Evolutionary conservation across 768 basidiomycete species (phyloP), one percentile per base, ranked within the genome.

Genomic region (Nidula microcarpa): DNA sequence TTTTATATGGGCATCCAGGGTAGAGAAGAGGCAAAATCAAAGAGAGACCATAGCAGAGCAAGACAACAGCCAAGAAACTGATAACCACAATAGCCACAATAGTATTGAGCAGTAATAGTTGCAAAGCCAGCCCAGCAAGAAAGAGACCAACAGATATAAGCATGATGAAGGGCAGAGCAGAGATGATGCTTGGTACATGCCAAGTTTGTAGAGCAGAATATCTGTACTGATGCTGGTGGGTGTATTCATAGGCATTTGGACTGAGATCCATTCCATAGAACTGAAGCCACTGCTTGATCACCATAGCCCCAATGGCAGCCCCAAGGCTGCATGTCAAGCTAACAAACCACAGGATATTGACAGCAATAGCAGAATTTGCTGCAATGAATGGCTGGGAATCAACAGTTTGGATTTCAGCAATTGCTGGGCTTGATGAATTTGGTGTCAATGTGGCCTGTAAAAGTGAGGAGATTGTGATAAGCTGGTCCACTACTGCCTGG

Each of bases 221-320:
- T 32, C 60, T 50, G 39, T 54, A 57, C 47, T 62, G 62, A 18
- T 58, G 53, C 18, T 59, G 55, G 39, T 55, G 53, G 16, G 60
- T 55, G 46, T 54, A 57, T 33, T 51, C 54, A 55, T 58, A 55
- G 30, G 57, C 39, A 44, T 50, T 58, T 34, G 55, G 50, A 41
- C 55, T 58, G 33, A 60, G 36, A 34, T 46, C 52, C n/a, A 56
- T 35, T 5, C 16, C 34, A 30, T 60, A 58, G 23, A 49, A 56
- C 48, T 58, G 60, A 14, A 58, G 53, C 60, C 60, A 60, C 35
- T 60, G 60, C 44, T 60, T 60, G 18, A 58, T 54, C 8, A 60
- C 55, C 60, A 60, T 60, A n/a, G 55, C 60, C 36, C 52, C 57
- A 7, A 60, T 53, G n/a, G 60, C 60, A 43, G 60, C 57, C 11